Base-by-base conservation (phyloP, 1,284 basidiomycete genomes). In the Leccinum griseonigrum region DNA sequence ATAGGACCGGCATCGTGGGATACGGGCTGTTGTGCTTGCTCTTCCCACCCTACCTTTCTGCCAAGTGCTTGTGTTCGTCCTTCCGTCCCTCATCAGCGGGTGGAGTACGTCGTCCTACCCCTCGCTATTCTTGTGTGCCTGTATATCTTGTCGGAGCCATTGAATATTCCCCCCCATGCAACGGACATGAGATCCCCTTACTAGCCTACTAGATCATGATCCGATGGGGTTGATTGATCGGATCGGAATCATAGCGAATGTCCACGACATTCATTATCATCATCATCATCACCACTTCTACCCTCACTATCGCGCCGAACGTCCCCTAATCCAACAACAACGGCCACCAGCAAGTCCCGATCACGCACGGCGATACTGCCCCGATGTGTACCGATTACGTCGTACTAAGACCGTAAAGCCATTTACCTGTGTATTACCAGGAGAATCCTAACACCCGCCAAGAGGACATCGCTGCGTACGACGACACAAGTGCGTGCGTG, bases 1-100 rank as follows among this genome's bases (percentile, higher is more conserved):
- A 59, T 92, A 78, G 85, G 6, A 14, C 1, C 1, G 14, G 16
- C 28, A 2, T 10, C 3, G 50, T 29, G 50, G 28, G 50, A 29
- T 29, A 29, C 28, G 18, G 16, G 22, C 46, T 48, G 18, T 22
- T 13, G 43, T 28, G 48, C 22, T 28, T 51, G 50, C 28, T 51
- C 26, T 29, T 14, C 16, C 22, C 14, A 26, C 26, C 26, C 48
- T 22, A 16, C 13, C 7, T 26, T 28, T 16, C 48, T 50, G 48
- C 2, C 50, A 29, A 28, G 26, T 51, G 26, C 43, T 22, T 48
- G 43, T 48, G 18, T 22, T 46, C 18, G 43, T 46, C 43, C n/a
- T 22, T 48, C 18, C 46, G 10, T 22, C 18, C 18, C 46, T 48
- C 18, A 22, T 22, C 11, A 0, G 18, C 11, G 11, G 46, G 46